Conservation (phyloP, 495 filamentous ascomycete species). For the Glonium stellatum region DNA sequence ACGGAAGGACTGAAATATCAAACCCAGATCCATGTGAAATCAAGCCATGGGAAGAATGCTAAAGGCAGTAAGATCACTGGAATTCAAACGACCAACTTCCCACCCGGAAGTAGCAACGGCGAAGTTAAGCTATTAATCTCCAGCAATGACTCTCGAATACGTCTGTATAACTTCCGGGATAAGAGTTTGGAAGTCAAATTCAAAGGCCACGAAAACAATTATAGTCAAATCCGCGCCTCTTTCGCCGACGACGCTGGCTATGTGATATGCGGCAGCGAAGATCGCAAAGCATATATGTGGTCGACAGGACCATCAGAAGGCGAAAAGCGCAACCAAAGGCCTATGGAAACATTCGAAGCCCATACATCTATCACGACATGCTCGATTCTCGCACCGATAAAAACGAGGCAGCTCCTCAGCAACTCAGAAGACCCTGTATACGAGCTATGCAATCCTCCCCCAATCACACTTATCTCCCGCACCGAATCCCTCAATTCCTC, state of each 20-base stretch:
- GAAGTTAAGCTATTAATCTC: conserved; percentile 84
- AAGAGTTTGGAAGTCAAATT: conserved; percentile 83
- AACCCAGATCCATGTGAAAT: conserved; percentile 82
- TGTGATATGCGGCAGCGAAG: conserved; percentile 91
- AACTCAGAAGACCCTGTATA: conserved; percentile 86
- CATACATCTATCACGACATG: conserved; percentile 83
- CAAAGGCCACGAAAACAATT: conserved; percentile 87
- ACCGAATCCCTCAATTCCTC: conserved; percentile 50
- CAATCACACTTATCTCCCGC: conserved; percentile 73
- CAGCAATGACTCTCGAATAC: conserved; percentile 91
- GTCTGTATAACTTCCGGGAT: conserved; percentile 79
- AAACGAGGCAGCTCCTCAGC: conserved; percentile 68
- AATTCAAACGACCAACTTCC: conserved; percentile 68
- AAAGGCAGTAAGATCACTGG: conserved; percentile 97
- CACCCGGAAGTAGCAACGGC: conserved; percentile 53
- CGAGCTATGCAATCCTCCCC: conserved; percentile 93
- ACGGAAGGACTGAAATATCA: conserved; percentile 83
- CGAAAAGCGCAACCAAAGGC: conserved; percentile 68
- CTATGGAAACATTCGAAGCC: conserved; percentile 82
- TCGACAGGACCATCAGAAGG: conserved; percentile 52
- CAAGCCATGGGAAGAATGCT: conserved; percentile 82
- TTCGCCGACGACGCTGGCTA: conserved; percentile 85
- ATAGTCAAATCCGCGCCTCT: conserved; percentile 79
- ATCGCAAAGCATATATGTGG: conserved; percentile 86
- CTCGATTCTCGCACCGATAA: conserved; percentile 73